Base-by-base conservation (phyloP, 495 filamentous ascomycete genomes). In the Poronia punctata region DNA sequence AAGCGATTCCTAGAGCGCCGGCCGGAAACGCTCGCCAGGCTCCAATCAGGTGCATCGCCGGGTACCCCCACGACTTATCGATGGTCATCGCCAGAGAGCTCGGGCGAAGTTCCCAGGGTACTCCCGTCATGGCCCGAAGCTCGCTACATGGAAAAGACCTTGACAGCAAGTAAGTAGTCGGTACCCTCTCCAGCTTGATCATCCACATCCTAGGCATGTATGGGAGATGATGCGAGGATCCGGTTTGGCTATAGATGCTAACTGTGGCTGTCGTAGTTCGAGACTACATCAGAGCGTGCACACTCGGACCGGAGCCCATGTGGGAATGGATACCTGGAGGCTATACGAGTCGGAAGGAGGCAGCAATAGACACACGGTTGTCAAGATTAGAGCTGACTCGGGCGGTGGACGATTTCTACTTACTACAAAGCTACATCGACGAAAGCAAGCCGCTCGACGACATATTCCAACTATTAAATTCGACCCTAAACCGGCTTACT, bases 391-490 rank as follows among this genome's bases (percentile, higher is more conserved):
- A 40, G 14, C 39, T 46, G 43, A 19, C 35, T 27, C 43, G 20
- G n/a, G 43, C 43, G 4, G 15, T 46, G 14, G 43, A 46, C 36
- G 36, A 46, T 19, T 46, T 46, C 12, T 46, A 46, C 31, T 35
- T 23, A 16, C 11, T 46, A 22, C 43, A 46, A 30, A 23, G 35
- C 17, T 39, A 35, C 23, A 46, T 46, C 36, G 43, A 46, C 23
- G 14, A 40, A 9, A 19, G 25, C 0, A 40, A 20, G 18, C 43
- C 28, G n/a, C 14, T 30, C 10, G 38, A 35, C 1, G 43, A 34
- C n/a, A 35, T 46, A 6, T 46, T 46, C 12, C 35, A 29, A 17
- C 36, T 40, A 12, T 16, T 46, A 5, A 35, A 46, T 16, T 46
- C 43, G 11, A 40, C 43, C 15, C 24, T 46, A 18, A 46, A 46